A percentile compares a stretch with the other conserved stretches of the same genome.
Conservation (phyloP, 441 rosid genomes). For the Eutrema salsugineum region DNA sequence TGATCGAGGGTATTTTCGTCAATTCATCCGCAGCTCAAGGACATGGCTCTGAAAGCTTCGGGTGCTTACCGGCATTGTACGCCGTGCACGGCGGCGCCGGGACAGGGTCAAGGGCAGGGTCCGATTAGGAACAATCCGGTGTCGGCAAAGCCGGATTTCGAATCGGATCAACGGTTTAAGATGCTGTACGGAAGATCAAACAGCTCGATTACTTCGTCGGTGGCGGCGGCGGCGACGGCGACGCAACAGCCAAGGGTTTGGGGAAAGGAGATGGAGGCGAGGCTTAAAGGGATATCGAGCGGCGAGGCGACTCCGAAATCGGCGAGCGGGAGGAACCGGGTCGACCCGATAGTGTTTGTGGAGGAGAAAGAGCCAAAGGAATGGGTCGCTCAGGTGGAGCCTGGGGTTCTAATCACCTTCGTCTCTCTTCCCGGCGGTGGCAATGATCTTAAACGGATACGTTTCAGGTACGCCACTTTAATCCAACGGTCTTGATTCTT, state of each 20-base stretch:
- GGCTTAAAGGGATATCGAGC: conserved; percentile 90
- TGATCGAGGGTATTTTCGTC: conserved; percentile 20
- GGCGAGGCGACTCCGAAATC: conserved; percentile 93
- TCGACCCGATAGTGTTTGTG: conserved; percentile 69
- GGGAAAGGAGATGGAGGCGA: conserved; percentile 97
- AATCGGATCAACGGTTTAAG: conserved; percentile 47
- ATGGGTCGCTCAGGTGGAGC: conserved; percentile 98
- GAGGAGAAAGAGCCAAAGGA: conserved; percentile 92
- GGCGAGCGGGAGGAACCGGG: conserved; percentile 66
- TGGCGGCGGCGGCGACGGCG: conserved; percentile 24
- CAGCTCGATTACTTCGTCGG: conserved; percentile 46
- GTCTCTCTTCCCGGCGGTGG: conserved; percentile 83
- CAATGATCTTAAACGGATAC: conserved; percentile 84
- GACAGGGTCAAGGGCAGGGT: conserved; percentile 22
- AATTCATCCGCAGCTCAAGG: conserved; percentile 49
- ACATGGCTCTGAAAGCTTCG: conserved; percentile 93
- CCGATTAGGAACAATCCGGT: neutral
- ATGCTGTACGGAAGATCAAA: conserved; percentile 70
- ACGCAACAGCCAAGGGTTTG: conserved; percentile 63
- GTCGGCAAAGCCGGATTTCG: conserved; percentile 25
- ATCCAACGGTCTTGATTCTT: conserved; percentile 23
- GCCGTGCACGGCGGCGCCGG: conserved; percentile 60
- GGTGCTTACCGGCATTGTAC: conserved; percentile 92
- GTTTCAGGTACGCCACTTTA: conserved; percentile 57
- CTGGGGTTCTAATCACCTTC: conserved; percentile 82